Percentiles rank a stretch among this genome's conserved stretches.
Evolutionary conservation across 805 yeast genomes (phyloP).

Genomic region (Lipomyces spencermartinsiae): DNA sequence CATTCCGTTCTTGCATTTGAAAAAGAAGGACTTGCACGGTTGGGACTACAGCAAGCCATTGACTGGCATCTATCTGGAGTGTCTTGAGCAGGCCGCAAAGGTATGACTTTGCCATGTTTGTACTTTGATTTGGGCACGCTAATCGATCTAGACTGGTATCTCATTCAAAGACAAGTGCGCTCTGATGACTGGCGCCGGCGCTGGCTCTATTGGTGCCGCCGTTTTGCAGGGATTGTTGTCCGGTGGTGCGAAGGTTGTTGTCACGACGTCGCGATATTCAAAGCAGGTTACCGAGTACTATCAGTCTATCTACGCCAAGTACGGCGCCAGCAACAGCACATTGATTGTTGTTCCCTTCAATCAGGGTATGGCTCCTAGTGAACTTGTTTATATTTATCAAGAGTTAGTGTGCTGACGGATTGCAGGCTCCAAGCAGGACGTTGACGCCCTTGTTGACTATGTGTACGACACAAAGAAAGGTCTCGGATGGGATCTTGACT

Average conservation of each 20-base stretch:
- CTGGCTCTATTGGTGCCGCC: conserved; percentile 98
- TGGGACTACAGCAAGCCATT: conserved; percentile 86
- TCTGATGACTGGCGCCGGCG: conserved; percentile 97
- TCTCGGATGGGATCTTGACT: conserved; percentile 97
- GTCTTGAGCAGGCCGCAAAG: conserved; percentile 90
- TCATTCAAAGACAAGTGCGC: conserved; percentile 88
- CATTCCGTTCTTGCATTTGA: conserved; percentile 92
- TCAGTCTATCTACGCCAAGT: conserved; percentile 89
- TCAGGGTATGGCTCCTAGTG: conserved; percentile 54
- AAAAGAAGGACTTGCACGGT: conserved; percentile 73
- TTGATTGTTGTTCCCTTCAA: conserved; percentile 97
- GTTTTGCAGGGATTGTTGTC: conserved; percentile 90
- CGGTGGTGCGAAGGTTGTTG: conserved; percentile 98
- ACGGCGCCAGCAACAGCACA: conserved; percentile 90
- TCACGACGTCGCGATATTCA: conserved; percentile 94
- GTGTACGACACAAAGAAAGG: conserved; percentile 89
- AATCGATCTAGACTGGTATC: conserved; percentile 62
- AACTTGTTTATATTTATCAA: neutral
- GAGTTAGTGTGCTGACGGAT: neutral
- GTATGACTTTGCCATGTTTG: conserved; percentile 43
- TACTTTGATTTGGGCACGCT: neutral
- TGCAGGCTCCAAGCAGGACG: conserved; percentile 87
- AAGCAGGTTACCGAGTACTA: conserved; percentile 94
- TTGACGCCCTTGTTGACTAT: conserved; percentile 80
- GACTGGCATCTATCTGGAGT: conserved; percentile 81